Base-by-base conservation (phyloP, 352 stramenopile species). In the Pythium dissotocum region DNA sequence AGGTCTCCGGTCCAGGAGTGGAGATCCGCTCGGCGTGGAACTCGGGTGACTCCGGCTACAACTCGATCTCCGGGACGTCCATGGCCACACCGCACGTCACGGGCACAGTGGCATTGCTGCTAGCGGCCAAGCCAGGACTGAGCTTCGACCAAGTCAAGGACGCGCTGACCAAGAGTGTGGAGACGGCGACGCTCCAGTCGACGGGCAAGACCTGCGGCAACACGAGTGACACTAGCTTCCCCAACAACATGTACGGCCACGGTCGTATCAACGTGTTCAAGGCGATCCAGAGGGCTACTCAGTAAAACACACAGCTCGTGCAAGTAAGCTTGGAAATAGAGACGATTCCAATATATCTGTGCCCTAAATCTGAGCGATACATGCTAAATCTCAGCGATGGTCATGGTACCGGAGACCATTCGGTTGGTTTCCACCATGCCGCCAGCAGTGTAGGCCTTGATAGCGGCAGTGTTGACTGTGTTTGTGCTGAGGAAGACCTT, bases 21-120 rank as follows among this genome's bases (percentile, higher is more conserved):
- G 13, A 5, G 4, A 69, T 77, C 12, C 33, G 30, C 14, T 76
- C 66, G 6, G 32, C 72, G 0, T 67, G 51, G 28, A 66, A 55
- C 30, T 65, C 56, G 0, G 36, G 48, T 30, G 49, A 66, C 8
- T 61, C 54, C 4, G 61, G 5, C 2, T 79, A 79, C 58, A 57
- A 52, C n/a, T 53, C 64, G 2, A 66, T 67, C 16, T 73, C 63
- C 13, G 76, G 76, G 4, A 82, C 76, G 16, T 67, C 40, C 2
- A 78, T 78, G 71, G 76, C 76, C 26, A 67, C 76, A 16, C 76
- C 76, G 6, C 75, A 82, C 35, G 70, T 77, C 21, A 32, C 72
- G 24, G 75, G 72, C 38, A 63, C 61, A 9, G 60, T 78, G 18
- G 76, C 76, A 9, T 51, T 82, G 14, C 28, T 74, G 14, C 56